Evolutionary conservation across 148 eudicot species (phyloP), one percentile per base, ranked within the genome.

Genomic region (Chenopodium berlandieri): DNA sequence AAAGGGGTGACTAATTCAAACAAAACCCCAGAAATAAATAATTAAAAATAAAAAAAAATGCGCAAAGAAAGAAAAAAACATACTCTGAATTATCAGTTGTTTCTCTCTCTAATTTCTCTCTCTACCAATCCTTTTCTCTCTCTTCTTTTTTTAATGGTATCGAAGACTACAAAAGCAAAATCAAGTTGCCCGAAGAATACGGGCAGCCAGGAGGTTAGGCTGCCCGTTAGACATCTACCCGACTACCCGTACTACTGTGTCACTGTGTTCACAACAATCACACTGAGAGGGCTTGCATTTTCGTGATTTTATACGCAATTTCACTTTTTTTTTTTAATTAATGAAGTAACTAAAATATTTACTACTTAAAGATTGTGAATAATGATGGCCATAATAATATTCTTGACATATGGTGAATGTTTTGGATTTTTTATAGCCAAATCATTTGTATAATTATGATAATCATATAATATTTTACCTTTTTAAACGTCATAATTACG

Each of bases 1-100:
- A 79, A 78, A 84, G 25, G 25, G 89, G 82, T 85, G 89, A 85
- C 89, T 82, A 78, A 82, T 90, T 90, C 90, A 90, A 87, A 86
- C 85, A 56, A 56, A 56, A 50, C 54, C 81, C 81, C 75, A 44
- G 17, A 87, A 69, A 78, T 74, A 60, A 64, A 31, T 71, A 52
- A 25, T 10, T 40, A 4, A 27, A 14, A 54, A 30, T 14, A 71
- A 75, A 54, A 37, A 37, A 68, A 76, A 81, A 76, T 23, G 68
- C 70, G 32, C 27, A 62, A 68, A 48, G 48, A 31, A 66, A 58
- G 23, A 78, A 83, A 56, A 40, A 81, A 85, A 87, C 84, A 85
- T 82, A 78, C 82, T 82, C 86, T 77, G 82, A 78, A 76, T 82
- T 60, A 83, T 75, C 84, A 78, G 77, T 63, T 58, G 4, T 75